Evolutionary conservation across 192 early-diverging fungal species (phyloP).

Genomic region (Podila verticillata): DNA sequence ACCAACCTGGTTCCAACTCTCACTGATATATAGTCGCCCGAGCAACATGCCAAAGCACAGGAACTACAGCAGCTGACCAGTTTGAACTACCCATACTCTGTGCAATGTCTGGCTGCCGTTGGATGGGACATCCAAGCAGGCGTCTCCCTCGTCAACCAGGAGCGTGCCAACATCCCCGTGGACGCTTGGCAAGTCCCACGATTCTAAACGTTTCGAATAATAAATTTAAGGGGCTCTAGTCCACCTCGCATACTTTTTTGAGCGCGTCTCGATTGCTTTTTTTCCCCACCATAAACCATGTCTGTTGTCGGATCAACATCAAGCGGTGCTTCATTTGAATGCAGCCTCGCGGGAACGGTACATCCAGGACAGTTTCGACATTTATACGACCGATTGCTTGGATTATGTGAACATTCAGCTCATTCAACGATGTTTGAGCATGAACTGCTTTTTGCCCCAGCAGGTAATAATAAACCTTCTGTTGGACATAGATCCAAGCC

Average conservation of each 20-base stretch:
- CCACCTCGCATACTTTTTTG: not conserved
- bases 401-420: conserved; percentile 43
- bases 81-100: conserved; percentile 33
- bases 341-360: conserved; percentile 38
- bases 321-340: conserved; percentile 48
- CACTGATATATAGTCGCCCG: conserved; percentile 16
- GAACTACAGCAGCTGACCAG: conserved; percentile 37
- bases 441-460: conserved; percentile 36
- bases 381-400: conserved; percentile 42
- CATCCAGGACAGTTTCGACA: conserved; percentile 38
- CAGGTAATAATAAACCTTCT: conserved; percentile 12
- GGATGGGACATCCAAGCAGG: conserved; percentile 37
- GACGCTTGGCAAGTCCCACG: conserved; percentile 10
- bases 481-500: not conserved
- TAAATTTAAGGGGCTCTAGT: not conserved
- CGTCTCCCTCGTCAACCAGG: conserved; percentile 17
- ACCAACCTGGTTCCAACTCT: too few relatives aligned
- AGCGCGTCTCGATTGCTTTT: not conserved
- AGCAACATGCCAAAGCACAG: conserved; percentile 38
- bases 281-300: conserved; percentile 14
- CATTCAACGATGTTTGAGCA: conserved; percentile 48
- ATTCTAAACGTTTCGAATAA: not conserved
- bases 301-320: conserved; percentile 38
- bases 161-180: conserved; percentile 13
- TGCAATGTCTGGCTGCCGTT: conserved; percentile 33